phyloP scores from a whole-genome alignment of 352 stramenopile species.

The Aphanomyces invadans region DNA sequence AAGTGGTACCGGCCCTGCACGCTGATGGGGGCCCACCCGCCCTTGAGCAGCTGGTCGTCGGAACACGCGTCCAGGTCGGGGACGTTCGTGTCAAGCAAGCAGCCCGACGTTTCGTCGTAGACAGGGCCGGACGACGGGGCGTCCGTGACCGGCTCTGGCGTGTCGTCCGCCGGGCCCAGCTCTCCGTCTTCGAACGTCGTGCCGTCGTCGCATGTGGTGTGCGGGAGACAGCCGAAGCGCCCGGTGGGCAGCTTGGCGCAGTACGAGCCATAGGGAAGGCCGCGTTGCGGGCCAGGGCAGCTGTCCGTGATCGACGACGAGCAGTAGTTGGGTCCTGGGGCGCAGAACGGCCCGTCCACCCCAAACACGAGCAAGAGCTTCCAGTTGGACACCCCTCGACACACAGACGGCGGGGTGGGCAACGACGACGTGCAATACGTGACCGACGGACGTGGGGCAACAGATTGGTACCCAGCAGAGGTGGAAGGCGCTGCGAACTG shows the following conservation, averaged over 20 bases:
- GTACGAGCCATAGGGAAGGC: constrained; percentile 6
- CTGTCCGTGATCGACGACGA: not conserved
- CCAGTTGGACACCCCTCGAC: not conserved
- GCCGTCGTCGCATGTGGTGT: not conserved
- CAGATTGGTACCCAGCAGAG: too few relatives aligned
- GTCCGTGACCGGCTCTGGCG: not conserved
- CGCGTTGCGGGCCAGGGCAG: not conserved
- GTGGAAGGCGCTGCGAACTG: too few relatives aligned
- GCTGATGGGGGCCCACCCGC: constrained; percentile 3
- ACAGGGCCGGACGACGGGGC: not conserved
- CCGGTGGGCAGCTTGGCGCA: not conserved
- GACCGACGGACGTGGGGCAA: too few relatives aligned
- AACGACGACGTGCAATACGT: too few relatives aligned
- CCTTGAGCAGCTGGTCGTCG: not conserved
- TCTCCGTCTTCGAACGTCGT: not conserved
- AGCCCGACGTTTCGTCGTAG: not conserved
- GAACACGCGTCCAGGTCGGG: not conserved
- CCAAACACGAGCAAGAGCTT: not conserved
- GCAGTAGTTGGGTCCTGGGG: constrained; percentile 4
- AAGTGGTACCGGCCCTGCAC: constrained; percentile 4
- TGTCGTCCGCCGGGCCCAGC: not conserved
- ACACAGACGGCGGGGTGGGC: not conserved
- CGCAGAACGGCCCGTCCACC: not conserved
- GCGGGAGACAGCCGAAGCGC: not conserved
- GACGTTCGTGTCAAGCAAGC: not conserved